A percentile compares a stretch with the other conserved stretches of the same genome.
phyloP scores from a whole-genome alignment of 192 early-diverging fungal genomes.

The Chytriomyces sp. region DNA sequence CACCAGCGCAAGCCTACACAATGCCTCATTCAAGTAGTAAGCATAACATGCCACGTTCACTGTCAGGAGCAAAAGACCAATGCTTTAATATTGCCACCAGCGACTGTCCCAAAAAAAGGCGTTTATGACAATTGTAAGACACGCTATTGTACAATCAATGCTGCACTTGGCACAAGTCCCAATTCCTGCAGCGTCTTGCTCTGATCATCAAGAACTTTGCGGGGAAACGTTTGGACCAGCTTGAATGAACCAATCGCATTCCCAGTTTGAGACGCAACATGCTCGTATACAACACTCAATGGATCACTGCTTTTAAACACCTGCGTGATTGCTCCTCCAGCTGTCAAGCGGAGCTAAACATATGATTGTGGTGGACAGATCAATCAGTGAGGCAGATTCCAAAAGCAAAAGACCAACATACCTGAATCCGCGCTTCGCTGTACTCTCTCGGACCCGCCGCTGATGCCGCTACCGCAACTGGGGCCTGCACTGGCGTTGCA shows the following conservation, averaged over 20 bases:
- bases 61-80: too few relatives aligned
- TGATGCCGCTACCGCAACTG: conserved; percentile 42
- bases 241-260: conserved; percentile 55
- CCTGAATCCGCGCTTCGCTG: conserved; percentile 76
- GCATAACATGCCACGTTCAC: too few relatives aligned
- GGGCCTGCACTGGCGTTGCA: conserved; percentile 37
- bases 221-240: conserved; percentile 74
- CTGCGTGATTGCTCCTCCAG: conserved; percentile 62
- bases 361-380: not conserved
- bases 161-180: conserved; percentile 67
- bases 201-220: conserved; percentile 68
- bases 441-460: conserved; percentile 65
- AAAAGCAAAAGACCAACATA: conserved; percentile 28
- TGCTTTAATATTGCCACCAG: too few relatives aligned
- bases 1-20: too few relatives aligned
- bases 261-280: conserved; percentile 52
- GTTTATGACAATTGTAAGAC: too few relatives aligned
- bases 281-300: conserved; percentile 65
- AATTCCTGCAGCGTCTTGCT: conserved; percentile 74
- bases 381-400: conserved; percentile 3
- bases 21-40: too few relatives aligned
- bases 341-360: conserved; percentile 63
- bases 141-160: conserved; percentile 52
- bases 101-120: too few relatives aligned
- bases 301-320: conserved; percentile 66